Evolutionary conservation across 2,329 filamentous ascomycete genomes (phyloP).

Genomic region (Kalmusia sp.): DNA sequence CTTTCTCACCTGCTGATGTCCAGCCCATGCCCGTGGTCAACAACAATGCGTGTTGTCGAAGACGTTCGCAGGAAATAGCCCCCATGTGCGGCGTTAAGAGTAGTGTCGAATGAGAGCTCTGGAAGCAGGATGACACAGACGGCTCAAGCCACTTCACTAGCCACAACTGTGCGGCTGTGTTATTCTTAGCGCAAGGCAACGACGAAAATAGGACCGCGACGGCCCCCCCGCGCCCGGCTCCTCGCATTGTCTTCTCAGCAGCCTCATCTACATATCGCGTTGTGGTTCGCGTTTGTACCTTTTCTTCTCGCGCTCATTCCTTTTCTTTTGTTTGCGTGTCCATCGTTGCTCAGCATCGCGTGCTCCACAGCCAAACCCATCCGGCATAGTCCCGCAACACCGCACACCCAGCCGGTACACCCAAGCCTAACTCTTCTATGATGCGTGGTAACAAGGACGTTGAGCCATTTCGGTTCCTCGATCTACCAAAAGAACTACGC

Average conservation of each 20-base stretch:
- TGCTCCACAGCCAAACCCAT: background rate
- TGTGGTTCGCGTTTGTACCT: background rate
- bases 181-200: background rate
- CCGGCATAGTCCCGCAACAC: background rate
- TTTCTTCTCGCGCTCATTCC: background rate
- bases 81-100: background rate
- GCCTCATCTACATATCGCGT: background rate
- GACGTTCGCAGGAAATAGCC: background rate
- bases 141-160: background rate
- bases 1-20: background rate
- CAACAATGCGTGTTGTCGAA: background rate
- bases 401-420: background rate
- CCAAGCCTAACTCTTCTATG: background rate
- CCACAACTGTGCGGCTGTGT: background rate
- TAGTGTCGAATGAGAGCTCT: no score
- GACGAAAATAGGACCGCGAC: background rate
- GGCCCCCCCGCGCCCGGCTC: background rate
- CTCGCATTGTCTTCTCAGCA: background rate
- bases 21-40: background rate
- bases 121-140: background rate
- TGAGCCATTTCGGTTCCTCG: conserved; percentile 12
- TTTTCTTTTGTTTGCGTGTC: background rate
- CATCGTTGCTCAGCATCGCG: conserved; percentile 24
- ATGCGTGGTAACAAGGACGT: conserved; percentile 1
- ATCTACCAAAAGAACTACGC: conserved; percentile 11